Conservation (phyloP, 345 rosid genomes). For the Camelina sativa region DNA sequence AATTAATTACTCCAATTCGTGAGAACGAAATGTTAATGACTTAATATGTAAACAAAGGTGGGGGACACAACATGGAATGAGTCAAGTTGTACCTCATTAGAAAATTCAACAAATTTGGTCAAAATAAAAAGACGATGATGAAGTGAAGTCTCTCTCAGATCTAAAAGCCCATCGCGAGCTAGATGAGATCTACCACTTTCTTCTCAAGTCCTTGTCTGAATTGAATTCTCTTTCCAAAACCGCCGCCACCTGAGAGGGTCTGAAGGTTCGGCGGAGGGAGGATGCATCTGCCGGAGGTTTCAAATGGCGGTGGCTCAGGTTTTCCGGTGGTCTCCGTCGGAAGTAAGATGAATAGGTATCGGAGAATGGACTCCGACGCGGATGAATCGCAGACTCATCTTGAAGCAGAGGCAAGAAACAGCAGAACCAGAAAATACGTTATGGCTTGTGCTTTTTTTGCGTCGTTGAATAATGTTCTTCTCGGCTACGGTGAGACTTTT, state of each 20-base stretch:
- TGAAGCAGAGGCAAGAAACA: constrained; percentile 47
- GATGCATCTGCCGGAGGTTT: constrained; percentile 63
- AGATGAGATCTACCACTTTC: constrained; percentile 11
- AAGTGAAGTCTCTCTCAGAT: constrained; percentile 28
- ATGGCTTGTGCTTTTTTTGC: constrained; percentile 86
- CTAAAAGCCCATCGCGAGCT: constrained; percentile 13
- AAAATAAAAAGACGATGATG: constrained; percentile 22
- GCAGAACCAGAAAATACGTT: constrained; percentile 58
- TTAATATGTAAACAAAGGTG: constrained; percentile 12
- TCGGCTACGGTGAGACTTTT: constrained; percentile 74
- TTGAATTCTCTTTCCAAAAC: constrained; percentile 8
- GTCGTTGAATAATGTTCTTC: constrained; percentile 87
- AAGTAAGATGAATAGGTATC: constrained; percentile 67
- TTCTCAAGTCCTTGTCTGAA: constrained; percentile 21
- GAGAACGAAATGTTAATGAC: background rate
- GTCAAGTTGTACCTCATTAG: constrained; percentile 24
- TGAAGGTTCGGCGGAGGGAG: constrained; percentile 19
- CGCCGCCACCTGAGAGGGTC: constrained; percentile 1
- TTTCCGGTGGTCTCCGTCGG: constrained; percentile 55
- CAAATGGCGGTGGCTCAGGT: constrained; percentile 46
- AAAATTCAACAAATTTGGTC: constrained; percentile 38
- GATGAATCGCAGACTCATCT: constrained; percentile 40
- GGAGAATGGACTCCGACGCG: constrained; percentile 71
- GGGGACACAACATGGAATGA: background rate
- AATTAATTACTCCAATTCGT: background rate